Conservation (phyloP, 129 eudicot species). For the Flaveria linearis region DNA sequence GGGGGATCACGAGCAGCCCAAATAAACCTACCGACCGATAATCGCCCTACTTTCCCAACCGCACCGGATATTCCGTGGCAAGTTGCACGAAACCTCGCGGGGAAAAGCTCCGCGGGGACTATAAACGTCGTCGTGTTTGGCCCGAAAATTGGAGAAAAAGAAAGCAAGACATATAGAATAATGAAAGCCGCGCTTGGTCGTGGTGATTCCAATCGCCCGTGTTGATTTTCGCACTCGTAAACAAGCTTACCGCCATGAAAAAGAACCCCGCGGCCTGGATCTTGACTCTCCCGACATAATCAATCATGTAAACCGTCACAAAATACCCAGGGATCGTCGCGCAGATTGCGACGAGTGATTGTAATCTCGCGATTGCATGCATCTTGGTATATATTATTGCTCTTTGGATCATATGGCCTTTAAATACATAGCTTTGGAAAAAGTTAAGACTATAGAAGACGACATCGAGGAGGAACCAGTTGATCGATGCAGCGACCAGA, state of each 20-base stretch:
- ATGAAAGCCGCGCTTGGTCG: constrained; percentile 23
- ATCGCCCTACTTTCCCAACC: constrained; percentile 50
- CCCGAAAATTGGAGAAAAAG: constrained; percentile 60
- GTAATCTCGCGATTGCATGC: constrained; percentile 47
- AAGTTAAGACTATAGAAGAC: constrained; percentile 53
- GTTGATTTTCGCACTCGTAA: constrained; percentile 38
- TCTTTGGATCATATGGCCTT: background rate
- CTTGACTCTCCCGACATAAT: constrained; percentile 45
- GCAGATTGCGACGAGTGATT: constrained; percentile 43
- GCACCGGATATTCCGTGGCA: constrained; percentile 63
- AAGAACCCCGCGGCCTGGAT: constrained; percentile 55
- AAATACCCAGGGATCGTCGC: constrained; percentile 61
- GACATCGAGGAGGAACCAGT: constrained; percentile 50
- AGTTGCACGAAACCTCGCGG: constrained; percentile 58
- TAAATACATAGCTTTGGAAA: constrained; percentile 39
- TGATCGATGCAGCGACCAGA: constrained; percentile 40
- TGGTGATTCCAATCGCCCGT: constrained; percentile 18
- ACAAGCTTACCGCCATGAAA: constrained; percentile 47
- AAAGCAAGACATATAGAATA: constrained; percentile 46
- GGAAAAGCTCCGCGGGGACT: constrained; percentile 65
- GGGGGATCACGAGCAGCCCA: constrained; percentile 42
- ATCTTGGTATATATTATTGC: constrained; percentile 36
- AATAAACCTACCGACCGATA: constrained; percentile 38
- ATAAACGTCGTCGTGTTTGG: constrained; percentile 66
- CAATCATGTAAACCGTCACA: constrained; percentile 50